Base-by-base conservation (phyloP, 2,329 filamentous ascomycete species). In the Aspergillus phoenicis region DNA sequence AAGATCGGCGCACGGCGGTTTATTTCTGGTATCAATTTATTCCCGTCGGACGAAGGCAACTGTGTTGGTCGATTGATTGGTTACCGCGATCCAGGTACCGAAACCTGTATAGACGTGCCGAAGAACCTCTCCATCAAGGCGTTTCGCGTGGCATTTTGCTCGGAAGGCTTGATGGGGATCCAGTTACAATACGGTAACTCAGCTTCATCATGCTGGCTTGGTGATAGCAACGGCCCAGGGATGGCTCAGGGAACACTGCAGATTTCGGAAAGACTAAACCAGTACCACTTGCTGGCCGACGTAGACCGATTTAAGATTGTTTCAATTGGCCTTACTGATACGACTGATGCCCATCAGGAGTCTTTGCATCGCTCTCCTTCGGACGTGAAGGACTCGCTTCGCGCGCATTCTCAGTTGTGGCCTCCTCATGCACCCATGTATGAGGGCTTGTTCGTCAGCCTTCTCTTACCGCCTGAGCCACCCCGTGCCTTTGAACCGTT, bases 271-370 rank as follows among this genome's bases (percentile, higher is more conserved):
- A 26, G 38, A n/a, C 8, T 1, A 22, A 17, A 59, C 26, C 17
- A 22, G 22, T 43, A 13, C 30, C 58, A 15, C 28, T 10, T 66
- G 22, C 24, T 62, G 24, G 62, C 48, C 43, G 52, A 47, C 2
- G 41, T 59, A 24, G 64, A 65, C 41, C 43, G 30, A 2, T 63
- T 61, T 22, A 61, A 60, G 52, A 59, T 62, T 8, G 57, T 62
- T 54, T 59, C 38, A 41, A 47, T 62, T 30, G 60, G 45, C 17
- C 13, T 62, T 4, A 47, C 52, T 26, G 26, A 59, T 39, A 43
- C 52, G 26, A 22, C n/a, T 54, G 45, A 8, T 17, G 51, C 10
- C 33, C 43, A 28, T 17, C 8, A 22, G 24, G 7, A 47, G 17
- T 45, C 8, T 39, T 61, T 41, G 30, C 36, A 52, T 20, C 45